These are phyloP conservation scores for Crotalaria pallida DNA, from an alignment of 306 rosid species.

Conservation along the genomic window DNA sequence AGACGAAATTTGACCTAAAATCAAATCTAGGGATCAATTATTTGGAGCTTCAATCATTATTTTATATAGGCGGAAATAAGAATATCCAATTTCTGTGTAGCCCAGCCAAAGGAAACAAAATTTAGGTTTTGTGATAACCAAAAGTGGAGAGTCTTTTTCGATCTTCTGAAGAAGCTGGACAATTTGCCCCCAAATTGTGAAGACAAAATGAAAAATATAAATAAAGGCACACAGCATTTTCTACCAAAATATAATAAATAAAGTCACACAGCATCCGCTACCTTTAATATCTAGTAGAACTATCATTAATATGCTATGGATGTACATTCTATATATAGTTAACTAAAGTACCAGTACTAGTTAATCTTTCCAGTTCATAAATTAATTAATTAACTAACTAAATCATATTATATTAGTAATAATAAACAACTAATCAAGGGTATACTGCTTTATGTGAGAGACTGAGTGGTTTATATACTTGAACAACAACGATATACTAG, in stretches of 20 bases:
- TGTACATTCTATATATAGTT: neutral
- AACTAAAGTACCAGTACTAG: neutral
- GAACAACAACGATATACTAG: no score
- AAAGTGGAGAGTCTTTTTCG: neutral
- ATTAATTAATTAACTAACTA: neutral
- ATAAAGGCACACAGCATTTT: neutral
- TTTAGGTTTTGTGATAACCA: neutral
- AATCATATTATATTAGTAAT: neutral
- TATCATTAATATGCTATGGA: neutral
- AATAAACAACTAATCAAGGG: neutral
- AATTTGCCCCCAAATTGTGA: neutral
- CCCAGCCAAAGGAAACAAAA: neutral
- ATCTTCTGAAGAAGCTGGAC: neutral
- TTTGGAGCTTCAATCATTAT: no score
- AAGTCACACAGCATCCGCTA: neutral
- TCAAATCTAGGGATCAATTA: no score
- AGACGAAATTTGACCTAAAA: no score
- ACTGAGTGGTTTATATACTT: neutral
- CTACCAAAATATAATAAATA: no score
- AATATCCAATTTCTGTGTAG: neutral
- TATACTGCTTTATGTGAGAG: neutral
- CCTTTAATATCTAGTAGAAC: neutral
- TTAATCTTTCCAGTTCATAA: neutral
- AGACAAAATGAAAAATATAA: neutral
- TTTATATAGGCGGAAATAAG: no score